These are phyloP conservation scores for Tolypocladium paradoxum DNA, from an alignment of 2,329 filamentous ascomycete species.

Conservation along the genomic window DNA sequence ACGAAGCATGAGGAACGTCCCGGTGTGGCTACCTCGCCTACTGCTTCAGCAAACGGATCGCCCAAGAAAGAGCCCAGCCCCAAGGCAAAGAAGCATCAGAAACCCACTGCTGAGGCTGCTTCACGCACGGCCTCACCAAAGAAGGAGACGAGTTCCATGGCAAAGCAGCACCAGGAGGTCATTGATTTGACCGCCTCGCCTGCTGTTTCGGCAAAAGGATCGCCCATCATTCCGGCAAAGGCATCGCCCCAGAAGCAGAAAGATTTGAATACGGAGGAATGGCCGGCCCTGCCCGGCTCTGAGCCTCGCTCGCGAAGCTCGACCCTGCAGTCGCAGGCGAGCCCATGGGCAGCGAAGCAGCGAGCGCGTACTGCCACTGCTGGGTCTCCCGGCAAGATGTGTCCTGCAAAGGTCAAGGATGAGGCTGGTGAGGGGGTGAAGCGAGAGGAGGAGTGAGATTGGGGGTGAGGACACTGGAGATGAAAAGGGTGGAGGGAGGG, in stretches of 20 bases:
- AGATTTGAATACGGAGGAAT: not conserved
- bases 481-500: not conserved
- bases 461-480: too few relatives aligned
- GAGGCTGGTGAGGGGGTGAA: not conserved
- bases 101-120: not conserved
- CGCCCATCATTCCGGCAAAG: too few relatives aligned
- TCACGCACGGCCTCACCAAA: too few relatives aligned
- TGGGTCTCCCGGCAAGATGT: not conserved
- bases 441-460: not conserved
- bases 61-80: too few relatives aligned
- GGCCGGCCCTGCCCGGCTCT: not conserved
- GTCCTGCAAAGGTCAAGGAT: not conserved
- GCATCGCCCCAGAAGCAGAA: not conserved
- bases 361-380: not conserved
- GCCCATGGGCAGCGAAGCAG: not conserved
- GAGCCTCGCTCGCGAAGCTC: not conserved
- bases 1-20: too few relatives aligned
- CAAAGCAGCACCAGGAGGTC: too few relatives aligned
- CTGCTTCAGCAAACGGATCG: not conserved
- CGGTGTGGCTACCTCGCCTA: not conserved
- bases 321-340: not conserved
- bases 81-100: not conserved
- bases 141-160: too few relatives aligned
- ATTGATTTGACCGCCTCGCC: too few relatives aligned
- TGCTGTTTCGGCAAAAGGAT: too few relatives aligned